Evolutionary conservation across 768 basidiomycete species (phyloP).

Genomic region (Dentipellis sp.): DNA sequence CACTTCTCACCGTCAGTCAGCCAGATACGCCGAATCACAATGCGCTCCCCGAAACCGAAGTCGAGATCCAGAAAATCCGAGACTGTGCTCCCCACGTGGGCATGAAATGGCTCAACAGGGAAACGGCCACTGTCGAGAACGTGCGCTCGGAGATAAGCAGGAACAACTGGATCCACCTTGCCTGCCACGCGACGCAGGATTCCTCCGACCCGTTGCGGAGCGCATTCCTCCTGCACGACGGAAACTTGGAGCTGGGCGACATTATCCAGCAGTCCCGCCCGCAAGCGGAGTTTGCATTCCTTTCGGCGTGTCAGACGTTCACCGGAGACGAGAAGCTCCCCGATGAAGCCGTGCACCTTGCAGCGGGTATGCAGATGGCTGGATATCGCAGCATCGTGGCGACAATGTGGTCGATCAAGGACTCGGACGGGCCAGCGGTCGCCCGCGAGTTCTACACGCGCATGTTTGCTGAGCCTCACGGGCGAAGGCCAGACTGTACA

Average conservation of each 20-base stretch:
- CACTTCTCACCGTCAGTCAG: not conserved
- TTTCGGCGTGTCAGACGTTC: not conserved
- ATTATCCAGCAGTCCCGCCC: not conserved
- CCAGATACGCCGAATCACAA: not conserved
- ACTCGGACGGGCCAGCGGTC: constrained; percentile 2
- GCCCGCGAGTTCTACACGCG: constrained; percentile 4
- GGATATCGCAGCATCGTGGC: constrained; percentile 9
- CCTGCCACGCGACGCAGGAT: not conserved
- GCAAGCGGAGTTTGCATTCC: not conserved
- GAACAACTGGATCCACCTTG: not conserved
- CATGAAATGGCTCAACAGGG: not conserved
- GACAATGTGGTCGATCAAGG: constrained; percentile 10
- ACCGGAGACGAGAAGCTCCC: not conserved
- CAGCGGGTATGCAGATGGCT: constrained; percentile 11
- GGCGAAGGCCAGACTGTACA: not conserved
- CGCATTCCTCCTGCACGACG: not conserved
- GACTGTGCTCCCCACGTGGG: not conserved
- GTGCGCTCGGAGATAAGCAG: not conserved
- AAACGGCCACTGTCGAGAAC: not conserved
- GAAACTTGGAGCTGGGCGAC: not conserved
- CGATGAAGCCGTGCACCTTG: constrained; percentile 11
- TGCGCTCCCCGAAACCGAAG: not conserved
- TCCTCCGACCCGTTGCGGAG: not conserved
- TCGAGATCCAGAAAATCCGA: not conserved
- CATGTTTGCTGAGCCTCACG: not conserved